Evolutionary conservation across 257 asterid genomes (phyloP).

Genomic region (Nemophila menziesii): DNA sequence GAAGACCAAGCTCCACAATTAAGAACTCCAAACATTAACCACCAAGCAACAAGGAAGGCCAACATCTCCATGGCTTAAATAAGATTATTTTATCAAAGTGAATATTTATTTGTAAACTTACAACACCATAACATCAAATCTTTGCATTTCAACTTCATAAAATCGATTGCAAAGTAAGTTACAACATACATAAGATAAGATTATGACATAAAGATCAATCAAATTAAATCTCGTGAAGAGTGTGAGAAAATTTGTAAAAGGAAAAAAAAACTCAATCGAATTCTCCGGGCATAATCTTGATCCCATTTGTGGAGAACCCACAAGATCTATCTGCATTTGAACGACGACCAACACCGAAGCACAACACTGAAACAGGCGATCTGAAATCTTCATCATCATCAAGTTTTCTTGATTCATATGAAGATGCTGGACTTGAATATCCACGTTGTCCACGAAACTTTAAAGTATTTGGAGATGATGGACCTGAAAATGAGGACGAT

Average conservation of each 20-base stretch:
- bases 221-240: no score
- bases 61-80: no score
- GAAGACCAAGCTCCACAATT: no score
- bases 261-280: background rate
- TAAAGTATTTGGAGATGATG: constrained; percentile 4
- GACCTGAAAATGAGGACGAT: background rate
- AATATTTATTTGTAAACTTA: background rate
- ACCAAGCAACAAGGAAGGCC: no score
- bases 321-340: constrained; percentile 2
- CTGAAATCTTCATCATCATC: constrained; percentile 10
- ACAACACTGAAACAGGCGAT: constrained; percentile 14
- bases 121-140: background rate
- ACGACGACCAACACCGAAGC: constrained; percentile 9
- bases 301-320: constrained; percentile 16
- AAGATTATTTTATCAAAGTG: no score
- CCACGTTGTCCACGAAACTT: background rate
- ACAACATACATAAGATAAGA: background rate
- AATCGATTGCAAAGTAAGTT: background rate
- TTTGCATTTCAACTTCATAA: background rate
- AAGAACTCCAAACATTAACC: no score
- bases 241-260: no score
- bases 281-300: constrained; percentile 16
- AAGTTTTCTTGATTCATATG: constrained; percentile 8
- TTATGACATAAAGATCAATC: no score
- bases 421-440: constrained; percentile 8